Evolutionary conservation across 225 moss, liverwort and hornwort species (phyloP).

Genomic region (Ulota crispa): DNA sequence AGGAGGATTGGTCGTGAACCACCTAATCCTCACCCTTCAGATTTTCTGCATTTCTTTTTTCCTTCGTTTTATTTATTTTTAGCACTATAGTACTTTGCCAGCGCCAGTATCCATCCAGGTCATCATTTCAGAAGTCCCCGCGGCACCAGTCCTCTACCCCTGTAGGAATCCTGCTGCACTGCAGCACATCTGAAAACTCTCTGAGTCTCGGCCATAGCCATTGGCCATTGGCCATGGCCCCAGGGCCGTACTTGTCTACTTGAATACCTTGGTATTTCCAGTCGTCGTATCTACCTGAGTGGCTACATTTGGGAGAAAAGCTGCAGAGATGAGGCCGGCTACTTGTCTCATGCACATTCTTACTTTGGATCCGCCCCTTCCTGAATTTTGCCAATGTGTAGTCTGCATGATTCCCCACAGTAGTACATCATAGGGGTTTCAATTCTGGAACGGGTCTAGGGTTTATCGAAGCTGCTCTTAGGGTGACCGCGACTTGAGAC

Average conservation of each 20-base stretch:
- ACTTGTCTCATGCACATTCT: background rate
- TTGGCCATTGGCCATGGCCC: background rate
- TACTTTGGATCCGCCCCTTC: background rate
- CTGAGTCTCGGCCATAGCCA: background rate
- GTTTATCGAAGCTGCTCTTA: background rate
- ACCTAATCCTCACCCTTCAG: constrained; percentile 53
- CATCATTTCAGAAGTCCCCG: constrained; percentile 27
- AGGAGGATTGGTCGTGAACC: constrained; percentile 28
- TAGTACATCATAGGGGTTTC: background rate
- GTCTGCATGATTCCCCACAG: no score
- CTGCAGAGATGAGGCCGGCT: background rate
- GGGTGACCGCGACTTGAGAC: background rate
- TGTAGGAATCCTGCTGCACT: background rate
- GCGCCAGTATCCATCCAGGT: background rate
- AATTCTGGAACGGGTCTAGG: background rate
- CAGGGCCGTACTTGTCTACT: background rate
- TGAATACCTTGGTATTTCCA: background rate
- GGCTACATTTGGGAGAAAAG: constrained; percentile 4
- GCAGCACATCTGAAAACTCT: background rate
- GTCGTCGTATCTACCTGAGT: background rate
- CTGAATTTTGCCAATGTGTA: background rate
- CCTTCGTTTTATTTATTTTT: background rate
- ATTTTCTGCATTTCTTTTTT: constrained; percentile 28
- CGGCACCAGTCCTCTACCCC: background rate
- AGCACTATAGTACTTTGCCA: background rate